Evolutionary conservation across 192 early-diverging fungal species (phyloP).

Genomic region (Phlyctochytrium bullatum): DNA sequence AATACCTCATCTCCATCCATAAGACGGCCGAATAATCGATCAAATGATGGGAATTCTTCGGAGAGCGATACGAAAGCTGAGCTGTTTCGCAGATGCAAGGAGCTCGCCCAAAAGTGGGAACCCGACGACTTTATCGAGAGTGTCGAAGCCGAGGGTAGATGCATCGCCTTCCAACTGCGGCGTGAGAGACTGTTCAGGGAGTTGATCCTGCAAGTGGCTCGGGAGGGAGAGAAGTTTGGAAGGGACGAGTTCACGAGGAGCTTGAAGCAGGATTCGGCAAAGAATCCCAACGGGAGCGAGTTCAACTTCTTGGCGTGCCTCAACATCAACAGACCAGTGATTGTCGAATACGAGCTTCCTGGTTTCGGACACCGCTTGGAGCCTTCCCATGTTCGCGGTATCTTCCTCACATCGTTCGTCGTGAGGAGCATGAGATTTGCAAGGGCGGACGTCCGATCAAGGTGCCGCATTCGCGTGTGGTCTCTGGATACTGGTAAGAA

Average conservation of each 20-base stretch:
- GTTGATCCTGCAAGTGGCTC: background rate
- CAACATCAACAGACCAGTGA: background rate
- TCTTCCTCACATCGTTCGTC: background rate
- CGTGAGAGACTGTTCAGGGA: background rate
- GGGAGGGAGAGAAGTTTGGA: background rate
- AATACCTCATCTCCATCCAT: background rate
- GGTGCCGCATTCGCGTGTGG: background rate
- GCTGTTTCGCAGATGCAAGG: background rate
- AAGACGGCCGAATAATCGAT: no score
- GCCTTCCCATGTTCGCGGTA: background rate
- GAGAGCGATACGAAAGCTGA: background rate
- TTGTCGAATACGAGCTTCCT: constrained; percentile 3
- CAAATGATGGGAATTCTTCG: no score
- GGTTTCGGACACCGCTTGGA: background rate
- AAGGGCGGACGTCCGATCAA: background rate
- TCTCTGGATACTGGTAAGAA: background rate
- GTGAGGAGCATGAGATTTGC: background rate
- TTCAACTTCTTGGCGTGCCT: background rate
- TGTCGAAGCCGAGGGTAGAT: background rate
- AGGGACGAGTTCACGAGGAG: background rate
- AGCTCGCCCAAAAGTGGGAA: background rate
- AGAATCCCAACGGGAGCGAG: background rate
- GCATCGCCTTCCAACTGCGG: background rate
- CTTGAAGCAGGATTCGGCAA: background rate
- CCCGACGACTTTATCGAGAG: background rate